Base-by-base conservation (phyloP, 257 asterid species). In the Penstemon eatonii region DNA sequence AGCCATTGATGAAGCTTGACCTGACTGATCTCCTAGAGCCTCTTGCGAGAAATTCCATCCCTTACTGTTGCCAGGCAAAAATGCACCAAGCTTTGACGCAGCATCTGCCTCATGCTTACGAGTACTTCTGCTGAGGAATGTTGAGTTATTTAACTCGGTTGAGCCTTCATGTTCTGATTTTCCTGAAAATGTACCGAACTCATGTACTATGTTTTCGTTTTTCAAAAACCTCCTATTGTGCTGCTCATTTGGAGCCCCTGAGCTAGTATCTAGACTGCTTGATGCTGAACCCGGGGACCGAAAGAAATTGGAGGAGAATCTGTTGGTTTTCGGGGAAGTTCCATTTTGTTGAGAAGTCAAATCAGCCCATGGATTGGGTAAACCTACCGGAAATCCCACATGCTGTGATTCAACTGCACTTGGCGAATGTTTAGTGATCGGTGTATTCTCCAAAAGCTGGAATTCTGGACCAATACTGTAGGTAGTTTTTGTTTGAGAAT, bases 271-370 rank as follows among this genome's bases (percentile, higher is more conserved):
- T 13, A 11, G 56, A 43, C 78, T 71, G 86, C 79, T 67, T 66
- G 80, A 71, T 13, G 72, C 72, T 54, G 85, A 81, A 76, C 76
- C 85, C 43, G 80, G 73, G 52, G 83, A 73, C 50, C 46, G 73
- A 15, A 81, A 67, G 63, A 78, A 54, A 74, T 57, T 67, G 59
- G 73, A 25, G 33, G 33, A 58, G 33, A 65, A 73, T 57, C 45
- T 65, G 63, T 50, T 63, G 43, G 70, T 42, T 72, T 53, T 80
- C 51, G 72, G 64, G 39, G 74, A 65, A 56, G 72, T 61, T 7
- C 49, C 60, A 43, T 75, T 63, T 60, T 52, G 79, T 60, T 52
- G 76, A 43, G 33, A 25, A 25, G 33, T 25, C 33, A 25, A 25
- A 25, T 25, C 33, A 0, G 33, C 33, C 33, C 33, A 25, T 0